A percentile compares a stretch with the other conserved stretches of the same genome.
Conservation (phyloP, 768 basidiomycete species). For the Pisolithus sp. region DNA sequence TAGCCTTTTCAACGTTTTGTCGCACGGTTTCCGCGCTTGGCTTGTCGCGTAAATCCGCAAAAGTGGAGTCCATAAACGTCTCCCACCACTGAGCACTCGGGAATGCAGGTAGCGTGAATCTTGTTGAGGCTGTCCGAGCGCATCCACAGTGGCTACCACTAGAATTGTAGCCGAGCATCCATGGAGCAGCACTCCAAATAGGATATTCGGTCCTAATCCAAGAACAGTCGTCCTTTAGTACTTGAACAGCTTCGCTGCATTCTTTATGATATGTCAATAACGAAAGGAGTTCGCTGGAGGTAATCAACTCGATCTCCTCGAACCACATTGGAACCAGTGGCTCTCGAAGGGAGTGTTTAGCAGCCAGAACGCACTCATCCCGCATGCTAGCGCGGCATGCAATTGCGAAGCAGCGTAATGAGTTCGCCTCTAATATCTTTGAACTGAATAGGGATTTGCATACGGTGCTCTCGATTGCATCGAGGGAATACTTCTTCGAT, state of each 20-base stretch:
- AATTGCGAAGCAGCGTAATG: conserved; percentile 28
- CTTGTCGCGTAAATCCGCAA: conserved; percentile 10
- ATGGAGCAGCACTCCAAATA: not conserved
- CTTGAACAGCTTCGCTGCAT: conserved; percentile 10
- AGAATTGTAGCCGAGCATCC: not conserved
- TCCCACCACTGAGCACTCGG: conserved; percentile 15
- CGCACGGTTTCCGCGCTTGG: conserved; percentile 11
- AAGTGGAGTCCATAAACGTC: conserved; percentile 12
- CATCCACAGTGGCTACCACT: not conserved
- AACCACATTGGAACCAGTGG: conserved; percentile 18
- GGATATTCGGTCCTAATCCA: conserved; percentile 15
- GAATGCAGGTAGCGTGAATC: not conserved
- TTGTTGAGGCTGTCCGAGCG: not conserved
- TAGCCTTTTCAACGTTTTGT: not conserved
- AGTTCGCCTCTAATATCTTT: conserved; percentile 11
- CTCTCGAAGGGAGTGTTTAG: conserved; percentile 19
- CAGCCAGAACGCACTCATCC: conserved; percentile 22
- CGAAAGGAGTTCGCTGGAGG: conserved; percentile 18
- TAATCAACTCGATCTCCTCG: conserved; percentile 23
- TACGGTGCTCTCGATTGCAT: conserved; percentile 13
- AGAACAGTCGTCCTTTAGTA: not conserved
- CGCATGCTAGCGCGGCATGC: conserved; percentile 19
- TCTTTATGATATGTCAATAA: conserved; percentile 17
- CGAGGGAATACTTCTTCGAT: conserved; percentile 13
- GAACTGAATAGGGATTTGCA: conserved; percentile 16